Evolutionary conservation across 768 basidiomycete species (phyloP).

Genomic region (Fomitopsis pulvina): DNA sequence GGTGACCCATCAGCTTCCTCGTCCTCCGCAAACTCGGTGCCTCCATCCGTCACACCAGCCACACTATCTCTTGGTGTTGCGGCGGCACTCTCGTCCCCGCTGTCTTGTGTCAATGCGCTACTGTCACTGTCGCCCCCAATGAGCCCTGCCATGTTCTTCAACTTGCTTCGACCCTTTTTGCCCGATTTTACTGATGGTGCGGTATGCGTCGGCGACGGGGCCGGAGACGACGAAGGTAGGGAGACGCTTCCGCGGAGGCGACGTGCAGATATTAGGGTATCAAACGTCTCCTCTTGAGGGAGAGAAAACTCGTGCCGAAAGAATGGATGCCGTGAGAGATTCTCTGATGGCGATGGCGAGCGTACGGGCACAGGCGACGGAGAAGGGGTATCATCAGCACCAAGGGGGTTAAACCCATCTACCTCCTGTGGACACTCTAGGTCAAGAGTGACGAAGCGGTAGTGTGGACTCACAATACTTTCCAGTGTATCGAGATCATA

Average conservation of each 20-base stretch:
- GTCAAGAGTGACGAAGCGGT: not conserved
- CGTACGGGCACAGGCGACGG: conserved; percentile 43
- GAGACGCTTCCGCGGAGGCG: conserved; percentile 62
- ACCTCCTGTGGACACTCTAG: too few relatives aligned
- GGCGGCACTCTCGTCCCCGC: conserved; percentile 60
- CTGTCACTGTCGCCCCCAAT: conserved; percentile 80
- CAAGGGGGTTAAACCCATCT: conserved; percentile 32
- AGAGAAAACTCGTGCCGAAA: conserved; percentile 65
- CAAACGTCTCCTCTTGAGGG: conserved; percentile 54
- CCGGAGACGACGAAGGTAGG: conserved; percentile 53
- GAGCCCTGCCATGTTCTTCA: conserved; percentile 59
- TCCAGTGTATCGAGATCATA: conserved; percentile 78
- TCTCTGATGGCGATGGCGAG: conserved; percentile 65
- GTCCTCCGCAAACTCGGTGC: conserved; percentile 64
- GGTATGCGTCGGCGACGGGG: conserved; percentile 29
- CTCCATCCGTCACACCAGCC: conserved; percentile 63
- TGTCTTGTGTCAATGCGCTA: conserved; percentile 78
- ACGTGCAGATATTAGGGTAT: conserved; percentile 52
- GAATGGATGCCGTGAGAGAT: conserved; percentile 62
- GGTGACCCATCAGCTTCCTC: conserved; percentile 56
- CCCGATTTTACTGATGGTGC: conserved; percentile 31
- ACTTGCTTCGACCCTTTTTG: conserved; percentile 39
- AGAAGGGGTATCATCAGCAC: conserved; percentile 22
- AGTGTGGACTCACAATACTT: conserved; percentile 38
- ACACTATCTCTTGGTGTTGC: conserved; percentile 62